phyloP scores from a whole-genome alignment of 1,284 basidiomycete species.

The Cystobasidiaceae sp. region DNA sequence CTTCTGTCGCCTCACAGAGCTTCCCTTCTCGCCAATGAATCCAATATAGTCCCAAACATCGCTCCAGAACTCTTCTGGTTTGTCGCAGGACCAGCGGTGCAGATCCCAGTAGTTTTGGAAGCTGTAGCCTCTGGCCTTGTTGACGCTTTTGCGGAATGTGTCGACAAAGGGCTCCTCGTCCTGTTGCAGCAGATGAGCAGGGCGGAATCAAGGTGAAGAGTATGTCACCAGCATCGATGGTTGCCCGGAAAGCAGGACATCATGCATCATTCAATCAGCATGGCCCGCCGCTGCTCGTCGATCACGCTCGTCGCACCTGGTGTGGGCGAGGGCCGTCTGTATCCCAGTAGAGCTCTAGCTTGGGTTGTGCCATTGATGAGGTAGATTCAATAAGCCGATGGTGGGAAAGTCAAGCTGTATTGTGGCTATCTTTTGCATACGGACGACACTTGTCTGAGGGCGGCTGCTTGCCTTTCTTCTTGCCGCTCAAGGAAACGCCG shows the following conservation, averaged over 20 bases:
- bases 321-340: conserved; percentile 13
- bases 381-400: too few relatives aligned
- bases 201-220: background rate
- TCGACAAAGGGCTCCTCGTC: conserved; percentile 22
- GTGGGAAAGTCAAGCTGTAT: too few relatives aligned
- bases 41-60: conserved; percentile 26
- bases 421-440: too few relatives aligned
- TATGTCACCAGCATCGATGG: too few relatives aligned
- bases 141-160: conserved; percentile 14
- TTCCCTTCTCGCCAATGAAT: conserved; percentile 15
- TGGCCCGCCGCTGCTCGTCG: too few relatives aligned
- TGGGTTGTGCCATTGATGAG: background rate
- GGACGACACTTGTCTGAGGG: too few relatives aligned
- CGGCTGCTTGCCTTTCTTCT: too few relatives aligned
- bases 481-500: too few relatives aligned
- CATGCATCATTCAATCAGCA: too few relatives aligned
- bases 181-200: background rate
- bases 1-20: background rate
- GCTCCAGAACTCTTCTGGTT: conserved; percentile 25
- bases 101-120: conserved; percentile 22
- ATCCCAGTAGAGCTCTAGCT: conserved; percentile 19
- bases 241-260: too few relatives aligned
- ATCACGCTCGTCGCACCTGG: background rate
- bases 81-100: conserved; percentile 13
- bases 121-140: conserved; percentile 3